phyloP scores from a whole-genome alignment of 306 rosid genomes.

The Albizia julibrissin region DNA sequence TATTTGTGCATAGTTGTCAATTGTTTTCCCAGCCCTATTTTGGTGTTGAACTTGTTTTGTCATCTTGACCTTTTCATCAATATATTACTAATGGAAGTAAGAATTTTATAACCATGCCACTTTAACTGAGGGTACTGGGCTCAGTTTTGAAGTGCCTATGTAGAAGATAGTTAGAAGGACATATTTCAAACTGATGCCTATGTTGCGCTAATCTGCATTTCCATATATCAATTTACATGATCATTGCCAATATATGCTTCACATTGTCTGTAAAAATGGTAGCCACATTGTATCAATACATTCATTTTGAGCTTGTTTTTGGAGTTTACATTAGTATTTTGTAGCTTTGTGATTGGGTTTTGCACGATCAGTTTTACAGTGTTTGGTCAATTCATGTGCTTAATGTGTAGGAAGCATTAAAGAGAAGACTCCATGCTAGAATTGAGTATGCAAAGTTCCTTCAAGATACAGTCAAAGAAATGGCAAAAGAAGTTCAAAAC shows the following conservation, averaged over 20 bases:
- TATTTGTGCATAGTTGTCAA: constrained; percentile 6
- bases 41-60: neutral
- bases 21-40: constrained; percentile 15
- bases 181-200: constrained; percentile 4
- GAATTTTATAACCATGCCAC: constrained; percentile 18
- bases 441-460: constrained; percentile 95
- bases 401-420: constrained; percentile 77
- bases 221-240: constrained; percentile 6
- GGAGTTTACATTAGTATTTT: constrained; percentile 14
- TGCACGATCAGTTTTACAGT: constrained; percentile 23
- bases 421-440: constrained; percentile 88
- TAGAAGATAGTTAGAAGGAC: constrained; percentile 26
- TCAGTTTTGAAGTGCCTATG: constrained; percentile 1
- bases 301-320: neutral
- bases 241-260: neutral
- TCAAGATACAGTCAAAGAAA: constrained; percentile 96
- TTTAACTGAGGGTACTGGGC: constrained; percentile 5
- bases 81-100: constrained; percentile 18
- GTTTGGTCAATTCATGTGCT: constrained; percentile 36
- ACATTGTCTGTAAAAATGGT: constrained; percentile 6
- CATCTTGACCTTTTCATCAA: constrained; percentile 15
- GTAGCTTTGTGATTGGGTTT: constrained; percentile 28
- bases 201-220: constrained; percentile 22
- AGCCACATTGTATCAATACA: constrained; percentile 10
- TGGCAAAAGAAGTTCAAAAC: constrained; percentile 97